Percentiles rank a stretch among this genome's conserved stretches.
phyloP scores from a whole-genome alignment of 305 asterid genomes.

The Solanum hybrid region DNA sequence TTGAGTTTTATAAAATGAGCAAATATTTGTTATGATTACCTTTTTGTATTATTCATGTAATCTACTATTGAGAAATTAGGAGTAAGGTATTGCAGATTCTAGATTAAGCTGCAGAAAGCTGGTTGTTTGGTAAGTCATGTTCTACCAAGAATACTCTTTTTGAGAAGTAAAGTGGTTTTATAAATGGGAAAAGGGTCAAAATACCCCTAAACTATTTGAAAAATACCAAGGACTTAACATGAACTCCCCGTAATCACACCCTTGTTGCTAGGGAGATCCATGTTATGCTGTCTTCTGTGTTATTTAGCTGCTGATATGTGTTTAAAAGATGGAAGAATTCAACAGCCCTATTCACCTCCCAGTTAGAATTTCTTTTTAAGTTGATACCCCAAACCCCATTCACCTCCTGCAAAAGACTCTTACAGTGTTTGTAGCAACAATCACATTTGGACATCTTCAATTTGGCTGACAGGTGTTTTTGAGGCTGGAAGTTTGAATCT shows the following conservation, averaged over 20 bases:
- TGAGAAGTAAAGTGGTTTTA: background rate
- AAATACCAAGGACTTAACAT: background rate
- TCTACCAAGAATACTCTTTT: background rate
- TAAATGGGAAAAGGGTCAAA: background rate
- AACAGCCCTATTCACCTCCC: background rate
- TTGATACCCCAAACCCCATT: background rate
- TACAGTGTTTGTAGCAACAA: background rate
- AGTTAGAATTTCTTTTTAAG: background rate
- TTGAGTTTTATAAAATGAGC: background rate
- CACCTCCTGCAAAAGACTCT: background rate
- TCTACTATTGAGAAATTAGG: background rate
- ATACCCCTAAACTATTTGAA: background rate
- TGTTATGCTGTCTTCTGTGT: background rate
- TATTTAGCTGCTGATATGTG: background rate
- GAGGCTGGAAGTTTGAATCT: background rate
- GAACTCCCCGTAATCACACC: background rate
- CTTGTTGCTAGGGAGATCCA: background rate
- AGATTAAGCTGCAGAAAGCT: background rate
- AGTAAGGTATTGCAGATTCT: background rate
- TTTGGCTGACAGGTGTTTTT: background rate
- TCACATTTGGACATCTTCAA: background rate
- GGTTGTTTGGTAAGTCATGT: background rate
- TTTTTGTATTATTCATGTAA: background rate
- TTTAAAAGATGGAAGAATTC: background rate
- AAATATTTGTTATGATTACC: background rate